Base-by-base conservation (phyloP, 2,329 filamentous ascomycete genomes). In the Zymoseptoria pseudotritici region DNA sequence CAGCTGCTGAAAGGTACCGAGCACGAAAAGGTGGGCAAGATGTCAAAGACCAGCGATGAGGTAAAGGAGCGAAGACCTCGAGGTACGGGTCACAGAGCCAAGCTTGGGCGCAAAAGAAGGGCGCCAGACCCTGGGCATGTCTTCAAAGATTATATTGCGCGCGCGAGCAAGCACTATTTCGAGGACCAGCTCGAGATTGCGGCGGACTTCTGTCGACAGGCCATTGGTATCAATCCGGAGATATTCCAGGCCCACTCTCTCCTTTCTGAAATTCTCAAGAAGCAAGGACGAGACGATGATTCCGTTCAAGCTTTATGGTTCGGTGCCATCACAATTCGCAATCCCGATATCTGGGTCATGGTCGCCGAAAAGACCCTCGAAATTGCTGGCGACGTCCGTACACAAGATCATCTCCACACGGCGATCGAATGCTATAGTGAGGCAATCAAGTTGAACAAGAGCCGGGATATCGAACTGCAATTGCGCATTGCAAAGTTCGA, bases 141-240 rank as follows among this genome's bases (percentile, higher is more conserved):
- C 66, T 89, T 91, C 72, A 90, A 87, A 67, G 78, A 83, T 50
- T 79, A 86, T 50, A 79, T 91, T 54, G 81, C 82, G 53, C 79
- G 83, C 68, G 89, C 89, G 2, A 89, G 86, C 60, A 80, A 86
- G 61, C 83, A 85, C 4, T 91, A 86, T 69, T 79, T 90, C 60
- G 78, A 81, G 9, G 79, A 81, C 24, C 79, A 86, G 20, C 85
- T 86, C 63, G 79, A 83, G 4, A 77, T 80, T 50, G 86, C 88
- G 4, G 76, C 85, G 42, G 79, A 81, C 76, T 56, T 73, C 70
- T 66, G 80, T 73, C 55, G 76, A 71, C 56, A 77, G 61, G 82
- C 82, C 8, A 79, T 85, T 31, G 74, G 79, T 50, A 73, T 77
- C 29, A 86, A 87, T 65, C 84, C 84, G 0, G 84, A 86, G 69